phyloP scores from a whole-genome alignment of 2,329 filamentous ascomycete genomes.

The Nakataea oryzae region DNA sequence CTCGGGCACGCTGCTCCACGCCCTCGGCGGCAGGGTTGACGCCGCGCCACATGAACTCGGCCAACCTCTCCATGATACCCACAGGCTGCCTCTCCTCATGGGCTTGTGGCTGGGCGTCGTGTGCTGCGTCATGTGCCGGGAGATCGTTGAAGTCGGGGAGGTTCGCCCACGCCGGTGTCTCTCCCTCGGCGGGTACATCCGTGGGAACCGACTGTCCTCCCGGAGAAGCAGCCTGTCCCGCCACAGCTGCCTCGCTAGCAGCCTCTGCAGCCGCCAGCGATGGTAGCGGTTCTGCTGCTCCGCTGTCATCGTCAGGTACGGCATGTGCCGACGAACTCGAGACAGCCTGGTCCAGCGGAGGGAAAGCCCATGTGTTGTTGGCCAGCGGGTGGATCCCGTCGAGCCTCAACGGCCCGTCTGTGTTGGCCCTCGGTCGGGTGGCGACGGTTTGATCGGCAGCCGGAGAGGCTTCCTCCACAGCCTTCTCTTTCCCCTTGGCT shows the following conservation, averaged over 20 bases:
- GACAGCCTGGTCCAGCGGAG: slow-evolving; percentile 18
- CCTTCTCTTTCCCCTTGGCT: neutral
- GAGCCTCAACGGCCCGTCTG: slow-evolving; percentile 40
- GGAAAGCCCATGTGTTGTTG: slow-evolving; percentile 53
- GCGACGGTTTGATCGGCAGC: neutral
- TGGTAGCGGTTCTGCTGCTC: neutral
- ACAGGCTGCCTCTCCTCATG: slow-evolving; percentile 13
- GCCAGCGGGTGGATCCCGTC: slow-evolving; percentile 39
- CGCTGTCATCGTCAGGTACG: neutral
- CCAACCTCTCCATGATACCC: slow-evolving; percentile 31
- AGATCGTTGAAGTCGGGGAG: slow-evolving; percentile 5
- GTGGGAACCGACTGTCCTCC: neutral
- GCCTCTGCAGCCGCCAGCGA: neutral
- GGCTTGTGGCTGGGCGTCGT: slow-evolving; percentile 6
- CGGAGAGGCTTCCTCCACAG: neutral
- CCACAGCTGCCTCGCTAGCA: neutral
- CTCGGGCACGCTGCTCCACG: neutral
- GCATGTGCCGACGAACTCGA: slow-evolving; percentile 5
- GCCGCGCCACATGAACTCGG: slow-evolving; percentile 53
- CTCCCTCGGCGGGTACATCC: neutral
- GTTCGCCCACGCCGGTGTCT: neutral
- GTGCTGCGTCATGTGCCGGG: neutral
- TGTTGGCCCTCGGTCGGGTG: slow-evolving; percentile 39
- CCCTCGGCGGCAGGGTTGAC: slow-evolving; percentile 25
- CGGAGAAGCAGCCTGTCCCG: neutral